A percentile compares a stretch with the other conserved stretches of the same genome.
Conservation (phyloP, 2,329 filamentous ascomycete genomes). For the Colletotrichum costaricense region DNA sequence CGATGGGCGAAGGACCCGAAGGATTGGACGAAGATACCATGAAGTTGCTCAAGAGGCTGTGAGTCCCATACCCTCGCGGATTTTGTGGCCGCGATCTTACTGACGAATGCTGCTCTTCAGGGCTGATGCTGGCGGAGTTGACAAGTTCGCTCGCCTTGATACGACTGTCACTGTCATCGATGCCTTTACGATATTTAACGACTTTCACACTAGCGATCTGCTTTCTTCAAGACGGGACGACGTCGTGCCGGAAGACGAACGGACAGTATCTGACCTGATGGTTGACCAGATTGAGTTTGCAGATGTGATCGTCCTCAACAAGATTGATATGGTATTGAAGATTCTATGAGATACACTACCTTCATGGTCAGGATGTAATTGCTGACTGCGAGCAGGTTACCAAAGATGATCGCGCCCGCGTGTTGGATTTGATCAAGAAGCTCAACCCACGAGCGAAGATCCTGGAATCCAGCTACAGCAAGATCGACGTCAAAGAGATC, state of each 20-base stretch:
- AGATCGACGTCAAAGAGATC: conserved; percentile 71
- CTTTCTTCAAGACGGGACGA: conserved; percentile 73
- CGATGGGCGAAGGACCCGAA: conserved; percentile 44
- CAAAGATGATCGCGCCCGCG: conserved; percentile 54
- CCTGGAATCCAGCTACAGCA: conserved; percentile 68
- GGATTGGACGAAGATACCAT: conserved; percentile 49
- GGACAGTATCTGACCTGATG: conserved; percentile 80
- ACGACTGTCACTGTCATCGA: conserved; percentile 80
- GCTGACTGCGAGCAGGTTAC: conserved; percentile 41
- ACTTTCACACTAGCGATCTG: conserved; percentile 78
- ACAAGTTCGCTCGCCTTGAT: conserved; percentile 74
- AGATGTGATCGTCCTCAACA: conserved; percentile 79
- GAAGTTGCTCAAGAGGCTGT: conserved; percentile 50
- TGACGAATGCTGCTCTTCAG: conserved; percentile 36
- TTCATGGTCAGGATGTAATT: too few species aligned
- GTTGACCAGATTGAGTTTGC: conserved; percentile 84
- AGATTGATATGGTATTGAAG: conserved; percentile 65
- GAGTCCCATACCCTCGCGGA: conserved; percentile 39
- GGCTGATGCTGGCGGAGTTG: conserved; percentile 70
- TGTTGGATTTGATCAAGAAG: conserved; percentile 65
- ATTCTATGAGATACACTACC: too few species aligned
- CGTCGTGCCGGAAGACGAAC: conserved; percentile 74
- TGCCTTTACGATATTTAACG: conserved; percentile 77
- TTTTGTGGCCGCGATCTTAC: too few species aligned
- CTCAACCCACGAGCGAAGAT: conserved; percentile 77